Evolutionary conservation across 2,329 filamentous ascomycete species (phyloP), one percentile per base, ranked within the genome.

Genomic region (Chaetothyriales sp.): DNA sequence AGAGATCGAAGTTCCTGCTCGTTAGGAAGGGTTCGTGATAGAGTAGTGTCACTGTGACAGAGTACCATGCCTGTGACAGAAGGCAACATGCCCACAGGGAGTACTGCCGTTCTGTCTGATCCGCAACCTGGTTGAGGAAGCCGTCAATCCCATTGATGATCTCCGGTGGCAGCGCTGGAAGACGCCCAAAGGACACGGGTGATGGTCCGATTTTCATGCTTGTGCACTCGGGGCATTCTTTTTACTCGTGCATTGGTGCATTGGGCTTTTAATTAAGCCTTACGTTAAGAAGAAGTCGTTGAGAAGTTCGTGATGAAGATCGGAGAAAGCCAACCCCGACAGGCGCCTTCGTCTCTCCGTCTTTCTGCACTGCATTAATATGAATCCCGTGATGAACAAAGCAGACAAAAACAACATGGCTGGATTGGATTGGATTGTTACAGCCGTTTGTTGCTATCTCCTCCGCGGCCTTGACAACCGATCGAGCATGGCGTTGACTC

Each of bases 21-120:
- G 53, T 51, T 5, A 82, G 65, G 45, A 67, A 63, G 2, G 79
- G 79, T 2, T 62, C 61, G 20, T 66, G 64, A 59, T 81, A 82
- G 10, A 82, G 70, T 10, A 66, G 63, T 0, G 66, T 62, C 7
- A 79, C 66, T 0, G 72, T 70, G 10, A 71, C 70, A 3, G 69
- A 66, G 59, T 81, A 78, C 78, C 78, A 81, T 55, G 77, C 72
- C 26, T 68, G 71, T 2, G 68, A 75, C 5, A 77, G 65, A 6
- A 75, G 65, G 57, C 74, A 76, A 60, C 75, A 77, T 2, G 69
- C 67, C 49, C 71, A 67, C 15, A 82, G 65, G 1, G 68, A 67
- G 6, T 54, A 47, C 61, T 80, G 78, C 2, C 68, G 25, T 18
- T 36, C 7, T 28, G 43, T 19, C 22, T 8, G n/a, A 9, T 49